Evolutionary conservation across 208 protist species (phyloP).

Genomic region (Wallacemonas sp.): DNA sequence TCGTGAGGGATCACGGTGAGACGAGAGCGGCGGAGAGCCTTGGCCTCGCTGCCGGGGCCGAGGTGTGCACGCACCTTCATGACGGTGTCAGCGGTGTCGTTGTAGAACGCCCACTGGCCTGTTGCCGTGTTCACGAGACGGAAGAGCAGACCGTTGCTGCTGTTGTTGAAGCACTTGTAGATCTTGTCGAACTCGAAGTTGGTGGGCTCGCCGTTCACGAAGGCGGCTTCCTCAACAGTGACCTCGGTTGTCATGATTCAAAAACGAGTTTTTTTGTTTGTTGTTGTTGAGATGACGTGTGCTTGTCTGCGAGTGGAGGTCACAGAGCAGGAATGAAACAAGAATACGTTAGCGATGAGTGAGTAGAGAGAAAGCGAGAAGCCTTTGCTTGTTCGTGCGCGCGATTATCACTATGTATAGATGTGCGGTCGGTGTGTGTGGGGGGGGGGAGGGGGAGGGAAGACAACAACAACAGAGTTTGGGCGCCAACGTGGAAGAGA

Average conservation of each 20-base stretch:
- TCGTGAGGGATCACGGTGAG: constrained; percentile 10
- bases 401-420: too few species aligned
- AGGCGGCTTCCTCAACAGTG: constrained; percentile 13
- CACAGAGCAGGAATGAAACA: too few species aligned
- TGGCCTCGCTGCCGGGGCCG: constrained; percentile 15
- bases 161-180: constrained; percentile 48
- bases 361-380: too few species aligned
- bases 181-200: constrained; percentile 20
- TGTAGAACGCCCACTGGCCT: constrained; percentile 60
- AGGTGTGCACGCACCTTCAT: constrained; percentile 33
- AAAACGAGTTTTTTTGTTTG: constrained; percentile 9
- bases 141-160: constrained; percentile 53
- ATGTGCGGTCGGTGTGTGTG: too few species aligned
- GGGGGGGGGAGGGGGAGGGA: too few species aligned
- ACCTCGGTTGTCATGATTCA: constrained; percentile 10
- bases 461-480: too few species aligned
- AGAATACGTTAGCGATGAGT: too few species aligned
- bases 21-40: constrained; percentile 11
- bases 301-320: too few species aligned
- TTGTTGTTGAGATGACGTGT: constrained; percentile 5
- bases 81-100: constrained; percentile 40
- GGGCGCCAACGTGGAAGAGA: too few species aligned
- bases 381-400: too few species aligned
- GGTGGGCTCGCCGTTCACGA: constrained; percentile 15
- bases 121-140: constrained; percentile 34